phyloP scores from a whole-genome alignment of 73 alveolate species.

The Paramecium sexaurelia region DNA sequence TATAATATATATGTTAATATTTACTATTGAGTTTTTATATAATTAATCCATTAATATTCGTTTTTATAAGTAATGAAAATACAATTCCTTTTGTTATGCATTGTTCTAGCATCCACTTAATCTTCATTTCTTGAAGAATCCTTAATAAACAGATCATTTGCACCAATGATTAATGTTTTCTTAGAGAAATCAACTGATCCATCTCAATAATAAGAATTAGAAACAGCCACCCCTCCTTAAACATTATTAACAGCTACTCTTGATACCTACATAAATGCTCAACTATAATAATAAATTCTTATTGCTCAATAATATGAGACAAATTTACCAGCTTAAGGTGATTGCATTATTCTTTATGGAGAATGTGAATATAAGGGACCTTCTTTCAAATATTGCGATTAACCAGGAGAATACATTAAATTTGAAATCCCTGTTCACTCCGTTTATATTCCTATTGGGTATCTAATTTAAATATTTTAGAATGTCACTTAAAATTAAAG shows the following conservation, averaged over 20 bases:
- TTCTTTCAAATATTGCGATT: background rate
- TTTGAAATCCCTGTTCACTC: slow-evolving; percentile 9
- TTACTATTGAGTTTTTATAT: background rate
- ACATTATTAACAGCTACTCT: background rate
- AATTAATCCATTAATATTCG: background rate
- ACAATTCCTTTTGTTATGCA: background rate
- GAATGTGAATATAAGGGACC: slow-evolving; percentile 29
- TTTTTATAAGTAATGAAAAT: background rate
- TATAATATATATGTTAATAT: background rate
- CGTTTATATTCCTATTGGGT: background rate
- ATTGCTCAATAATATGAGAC: background rate
- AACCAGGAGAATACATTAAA: background rate
- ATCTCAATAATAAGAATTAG: background rate
- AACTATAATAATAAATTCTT: background rate
- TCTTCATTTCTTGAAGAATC: slow-evolving; percentile 7
- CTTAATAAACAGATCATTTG: background rate
- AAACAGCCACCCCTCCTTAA: slow-evolving; percentile 20
- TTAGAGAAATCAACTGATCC: background rate
- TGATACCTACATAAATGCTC: background rate
- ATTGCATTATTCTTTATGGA: slow-evolving; percentile 37
- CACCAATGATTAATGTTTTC: background rate
- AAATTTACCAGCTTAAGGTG: slow-evolving; percentile 6
- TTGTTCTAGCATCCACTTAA: background rate
- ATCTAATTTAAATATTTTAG: background rate
- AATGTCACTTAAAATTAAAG: background rate